Evolutionary conservation across 495 filamentous ascomycete genomes (phyloP), one percentile per base, ranked within the genome.

Genomic region (Neurospora sp.): DNA sequence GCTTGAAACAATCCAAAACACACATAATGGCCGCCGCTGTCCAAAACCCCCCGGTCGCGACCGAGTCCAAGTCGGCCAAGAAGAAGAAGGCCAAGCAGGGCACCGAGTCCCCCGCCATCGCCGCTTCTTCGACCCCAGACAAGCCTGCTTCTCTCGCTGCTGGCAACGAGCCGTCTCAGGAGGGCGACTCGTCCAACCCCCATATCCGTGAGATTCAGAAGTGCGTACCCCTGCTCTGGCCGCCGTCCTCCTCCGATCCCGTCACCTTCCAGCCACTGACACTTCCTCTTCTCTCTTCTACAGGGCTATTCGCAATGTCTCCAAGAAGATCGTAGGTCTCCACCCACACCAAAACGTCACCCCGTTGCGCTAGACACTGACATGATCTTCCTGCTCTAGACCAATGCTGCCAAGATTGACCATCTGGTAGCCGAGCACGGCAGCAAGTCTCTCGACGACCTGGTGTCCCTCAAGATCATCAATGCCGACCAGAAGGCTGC

Each of bases 401-500:
- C 90, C 77, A 89, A 91, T 72, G 90, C 90, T 73, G 84, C 89
- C 72, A 97, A 93, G 81, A 91, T 94, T 73, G 93, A 97, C 74
- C 75, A 86, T 65, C 88, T 96, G 71, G 82, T 97, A 78, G 90
- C 89, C 46, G 92, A 94, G 79, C 90, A 97, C 83, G 87, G 89
- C 39, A 88, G 81, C 76, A 90, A 90, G 80, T 87, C 88, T 3
- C 89, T 98, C 68, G 94, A 98, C 71, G 89, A 96, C n/a, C 89
- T 98, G 39, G 90, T 98, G 16, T 82, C 85, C 10, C 80, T 87
- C 70, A 92, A 91, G 83, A 92, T 95, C 80, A 94, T 99, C 86
- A 99, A 98, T 79, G 75, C 82, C 76, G 96, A 99, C 81, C 94
- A 98, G 81, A 96, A 94, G 81, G 90, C 91, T 9, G 92, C 97